phyloP scores from a whole-genome alignment of 2,329 filamentous ascomycete species.

The Paecilomyces variotii region DNA sequence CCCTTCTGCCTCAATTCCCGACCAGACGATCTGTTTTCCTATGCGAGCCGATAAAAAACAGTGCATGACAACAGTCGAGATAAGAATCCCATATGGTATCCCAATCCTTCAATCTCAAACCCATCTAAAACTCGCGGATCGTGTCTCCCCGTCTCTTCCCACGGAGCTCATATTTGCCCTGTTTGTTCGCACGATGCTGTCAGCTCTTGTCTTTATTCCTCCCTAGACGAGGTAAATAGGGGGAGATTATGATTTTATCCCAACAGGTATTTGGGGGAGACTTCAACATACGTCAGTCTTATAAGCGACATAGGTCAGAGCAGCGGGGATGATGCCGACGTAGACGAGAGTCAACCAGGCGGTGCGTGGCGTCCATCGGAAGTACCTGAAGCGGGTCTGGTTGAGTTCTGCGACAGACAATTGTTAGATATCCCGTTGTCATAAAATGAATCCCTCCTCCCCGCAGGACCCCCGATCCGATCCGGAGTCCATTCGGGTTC shows the following conservation, averaged over 20 bases:
- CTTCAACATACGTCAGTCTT: constrained; percentile 69
- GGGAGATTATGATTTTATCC: neutral
- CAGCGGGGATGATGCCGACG: constrained; percentile 61
- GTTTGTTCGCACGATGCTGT: constrained; percentile 12
- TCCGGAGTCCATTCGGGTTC: neutral
- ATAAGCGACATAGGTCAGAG: constrained; percentile 65
- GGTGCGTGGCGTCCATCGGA: constrained; percentile 83
- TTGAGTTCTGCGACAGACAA: constrained; percentile 59
- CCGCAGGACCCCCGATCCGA: neutral
- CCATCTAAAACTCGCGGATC: constrained; percentile 63
- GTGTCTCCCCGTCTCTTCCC: constrained; percentile 83
- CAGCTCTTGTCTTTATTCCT: constrained; percentile 1
- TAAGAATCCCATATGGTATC: neutral
- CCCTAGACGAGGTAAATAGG: neutral
- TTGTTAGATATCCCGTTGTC: constrained; percentile 7
- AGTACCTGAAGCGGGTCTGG: constrained; percentile 83
- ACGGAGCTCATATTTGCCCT: constrained; percentile 82
- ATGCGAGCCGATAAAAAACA: constrained; percentile 2
- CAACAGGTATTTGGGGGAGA: neutral
- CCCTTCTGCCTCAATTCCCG: neutral
- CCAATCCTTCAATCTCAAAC: constrained; percentile 12
- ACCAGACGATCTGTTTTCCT: neutral
- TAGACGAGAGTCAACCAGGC: constrained; percentile 74
- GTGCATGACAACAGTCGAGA: neutral
- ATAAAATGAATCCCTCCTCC: neutral